These are phyloP conservation scores for Annulohypoxylon maeteangense DNA, from an alignment of 495 filamentous ascomycete genomes.

Conservation along the genomic window DNA sequence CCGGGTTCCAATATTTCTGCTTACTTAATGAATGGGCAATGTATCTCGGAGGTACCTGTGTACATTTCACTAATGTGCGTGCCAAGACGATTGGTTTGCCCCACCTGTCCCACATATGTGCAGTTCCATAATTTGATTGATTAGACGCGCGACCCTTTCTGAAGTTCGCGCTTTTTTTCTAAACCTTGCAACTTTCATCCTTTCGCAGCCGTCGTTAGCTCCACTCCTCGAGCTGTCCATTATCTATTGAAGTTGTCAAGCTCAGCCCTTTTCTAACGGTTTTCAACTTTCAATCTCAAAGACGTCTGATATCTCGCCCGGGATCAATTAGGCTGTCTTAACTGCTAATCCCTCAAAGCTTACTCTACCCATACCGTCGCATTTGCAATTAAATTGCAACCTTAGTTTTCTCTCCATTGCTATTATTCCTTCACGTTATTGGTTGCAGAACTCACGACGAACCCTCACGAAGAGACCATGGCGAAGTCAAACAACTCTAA, in stretches of 20 bases:
- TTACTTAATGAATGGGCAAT: background rate
- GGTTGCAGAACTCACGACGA: slow-evolving; percentile 18
- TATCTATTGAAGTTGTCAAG: background rate
- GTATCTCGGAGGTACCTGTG: background rate
- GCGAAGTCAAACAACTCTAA: slow-evolving; percentile 49
- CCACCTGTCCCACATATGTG: background rate
- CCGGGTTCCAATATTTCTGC: background rate
- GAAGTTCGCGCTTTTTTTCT: slow-evolving; percentile 24
- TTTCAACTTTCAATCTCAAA: background rate
- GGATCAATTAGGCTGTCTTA: background rate
- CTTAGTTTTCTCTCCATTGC: background rate
- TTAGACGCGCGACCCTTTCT: slow-evolving; percentile 34
- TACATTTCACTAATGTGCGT: background rate
- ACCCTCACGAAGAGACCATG: slow-evolving; percentile 49
- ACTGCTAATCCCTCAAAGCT: background rate
- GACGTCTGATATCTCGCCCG: background rate
- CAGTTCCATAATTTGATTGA: background rate
- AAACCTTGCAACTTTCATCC: background rate
- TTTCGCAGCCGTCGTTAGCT: too few relatives aligned
- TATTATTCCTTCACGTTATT: background rate
- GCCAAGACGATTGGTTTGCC: background rate
- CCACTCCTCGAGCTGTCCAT: background rate
- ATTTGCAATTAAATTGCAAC: slow-evolving; percentile 7
- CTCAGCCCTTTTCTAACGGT: background rate
- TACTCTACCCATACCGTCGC: too few relatives aligned